Base-by-base conservation (phyloP, 1,284 basidiomycete genomes). In the Chalciporus sp. region DNA sequence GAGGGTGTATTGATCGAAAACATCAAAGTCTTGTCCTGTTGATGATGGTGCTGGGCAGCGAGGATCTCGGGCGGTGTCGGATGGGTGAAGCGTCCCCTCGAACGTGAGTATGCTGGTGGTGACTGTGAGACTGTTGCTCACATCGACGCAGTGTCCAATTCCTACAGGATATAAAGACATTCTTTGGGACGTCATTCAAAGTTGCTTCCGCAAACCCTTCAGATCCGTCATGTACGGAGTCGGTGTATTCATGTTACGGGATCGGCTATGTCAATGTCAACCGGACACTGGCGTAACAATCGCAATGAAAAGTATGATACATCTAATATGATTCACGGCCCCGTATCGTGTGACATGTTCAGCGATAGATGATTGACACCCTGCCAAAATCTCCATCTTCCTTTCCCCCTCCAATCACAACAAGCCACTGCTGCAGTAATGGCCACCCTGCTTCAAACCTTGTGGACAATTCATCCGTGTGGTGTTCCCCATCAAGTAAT, bases 1-100 rank as follows among this genome's bases (percentile, higher is more conserved):
- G 94, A 0, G 96, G 97, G 1, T 98, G 96, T 66, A 83, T 98
- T 4, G 97, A 99, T 72, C 78, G 87, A 48, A 84, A 88, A 57
- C 94, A 97, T 71, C 97, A 99, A 72, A 84, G 82, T 49, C 74
- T 98, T n/a, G 87, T 94, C 0, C 76, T 98, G 26, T 72, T 96
- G 23, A 81, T 96, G 77, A 96, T 99, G 93, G 89, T 93, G 1
- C 77, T 98, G 9, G 95, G 96, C 7, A 95, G 94, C 58, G 95
- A 98, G 70, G 97, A 99, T 68, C 94, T 99, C 1, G 92, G 94
- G 1, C 84, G 89, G 58, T 94, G 92, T 73, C 78, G 85, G 51
- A 90, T 99, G 83, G 86, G 90, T 8, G 82, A 87, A 58, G 86
- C 95, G 7, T 94, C 91, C 4, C 71, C 82, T 16, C 81, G 90